A percentile compares a stretch with the other conserved stretches of the same genome.
phyloP scores from a whole-genome alignment of 2,329 filamentous ascomycete genomes.

The Sarocladiaceae sp. region DNA sequence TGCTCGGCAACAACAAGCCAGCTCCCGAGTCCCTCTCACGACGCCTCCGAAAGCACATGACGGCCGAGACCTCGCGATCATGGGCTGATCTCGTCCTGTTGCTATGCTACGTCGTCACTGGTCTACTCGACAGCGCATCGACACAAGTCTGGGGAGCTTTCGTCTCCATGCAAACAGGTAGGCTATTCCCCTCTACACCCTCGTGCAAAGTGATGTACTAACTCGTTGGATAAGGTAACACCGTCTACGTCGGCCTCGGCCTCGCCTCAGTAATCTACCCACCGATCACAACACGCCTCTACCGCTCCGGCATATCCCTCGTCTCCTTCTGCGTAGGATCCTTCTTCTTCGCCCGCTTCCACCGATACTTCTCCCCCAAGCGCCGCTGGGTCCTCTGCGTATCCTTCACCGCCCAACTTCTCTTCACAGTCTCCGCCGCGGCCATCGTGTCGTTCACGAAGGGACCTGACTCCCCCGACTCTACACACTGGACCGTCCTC shows the following conservation, averaged over 20 bases:
- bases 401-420: conserved; percentile 51
- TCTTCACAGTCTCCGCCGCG: conserved; percentile 48
- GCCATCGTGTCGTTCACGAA: conserved; percentile 46
- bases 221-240: conserved; percentile 53
- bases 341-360: conserved; percentile 65
- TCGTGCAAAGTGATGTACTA: too few relatives aligned
- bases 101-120: conserved; percentile 72
- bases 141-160: conserved; percentile 77
- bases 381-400: conserved; percentile 61
- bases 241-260: conserved; percentile 73
- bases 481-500: conserved; percentile 55
- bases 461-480: conserved; percentile 31
- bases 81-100: conserved; percentile 67
- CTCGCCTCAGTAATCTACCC: conserved; percentile 49
- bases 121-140: conserved; percentile 70
- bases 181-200: conserved; percentile 14
- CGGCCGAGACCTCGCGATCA: conserved; percentile 49
- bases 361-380: conserved; percentile 57
- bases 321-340: conserved; percentile 68
- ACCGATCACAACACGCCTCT: conserved; percentile 23
- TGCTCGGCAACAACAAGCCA: conserved; percentile 23
- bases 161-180: conserved; percentile 79
- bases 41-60: conserved; percentile 30
- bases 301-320: conserved; percentile 67
- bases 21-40: conserved; percentile 16